These are phyloP conservation scores for Petunia hybrid DNA, from an alignment of 305 asterid genomes.

Conservation along the genomic window DNA sequence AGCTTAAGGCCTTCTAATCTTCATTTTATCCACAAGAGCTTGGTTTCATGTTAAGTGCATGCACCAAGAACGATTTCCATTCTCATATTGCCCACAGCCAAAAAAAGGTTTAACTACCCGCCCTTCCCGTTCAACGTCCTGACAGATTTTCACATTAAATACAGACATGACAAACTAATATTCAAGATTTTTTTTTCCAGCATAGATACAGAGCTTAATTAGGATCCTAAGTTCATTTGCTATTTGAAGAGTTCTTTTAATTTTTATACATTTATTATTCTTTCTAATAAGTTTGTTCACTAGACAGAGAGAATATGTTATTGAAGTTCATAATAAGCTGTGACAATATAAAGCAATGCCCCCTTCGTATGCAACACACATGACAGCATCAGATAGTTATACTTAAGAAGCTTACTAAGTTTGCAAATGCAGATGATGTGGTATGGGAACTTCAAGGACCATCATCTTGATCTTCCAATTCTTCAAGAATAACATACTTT, in stretches of 20 bases:
- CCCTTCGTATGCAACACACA: neutral
- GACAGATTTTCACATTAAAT: too few relatives aligned
- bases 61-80: neutral
- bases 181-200: neutral
- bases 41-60: neutral
- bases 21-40: neutral
- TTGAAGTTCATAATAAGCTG: constrained; percentile 4
- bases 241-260: neutral
- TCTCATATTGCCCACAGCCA: neutral
- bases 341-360: neutral
- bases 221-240: neutral
- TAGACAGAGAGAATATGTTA: neutral
- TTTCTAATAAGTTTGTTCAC: neutral
- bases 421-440: constrained; percentile 37
- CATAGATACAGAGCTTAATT: neutral
- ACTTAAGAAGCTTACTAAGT: constrained; percentile 55
- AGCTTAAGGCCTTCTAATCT: neutral
- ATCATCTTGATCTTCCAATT: constrained; percentile 83
- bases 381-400: neutral
- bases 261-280: neutral
- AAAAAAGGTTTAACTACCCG: neutral
- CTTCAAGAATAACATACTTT: constrained; percentile 94
- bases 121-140: neutral
- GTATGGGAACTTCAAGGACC: constrained; percentile 44
- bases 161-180: neutral